Base-by-base conservation (phyloP, 2,329 filamentous ascomycete genomes). In the Ceratocystis huliohia region DNA sequence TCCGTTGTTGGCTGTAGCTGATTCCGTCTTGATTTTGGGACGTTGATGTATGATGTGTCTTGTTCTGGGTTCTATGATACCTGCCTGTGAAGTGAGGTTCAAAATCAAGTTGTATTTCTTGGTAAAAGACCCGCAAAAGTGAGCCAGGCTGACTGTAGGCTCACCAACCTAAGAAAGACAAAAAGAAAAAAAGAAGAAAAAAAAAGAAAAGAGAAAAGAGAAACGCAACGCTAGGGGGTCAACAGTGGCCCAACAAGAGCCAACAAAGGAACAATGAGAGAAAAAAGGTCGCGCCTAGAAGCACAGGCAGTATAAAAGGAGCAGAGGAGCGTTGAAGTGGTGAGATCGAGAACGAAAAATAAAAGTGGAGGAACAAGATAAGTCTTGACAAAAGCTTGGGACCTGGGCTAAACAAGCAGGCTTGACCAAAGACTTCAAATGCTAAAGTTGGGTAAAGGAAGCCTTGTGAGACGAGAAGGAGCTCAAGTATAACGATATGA, bases 291-390 rank as follows among this genome's bases (percentile, higher is more conserved):
- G 50, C 17, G 25, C 61, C 30, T 5, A 45, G 61, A 50, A 63
- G 61, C 61, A 63, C 61, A 33, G 45, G 61, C 62, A 64, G 46
- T 33, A 57, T 57, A 57, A 57, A 57, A 33, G 53, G 53, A 57
- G 25, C 53, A 57, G 53, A 57, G 53, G 53, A 57, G 53, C 53
- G 53, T 33, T 37, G 53, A 57, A 22, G 53, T 57, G 53, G 53
- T 57, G 53, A 57, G 53, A 33, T 57, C 28, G 28, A 50, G 62
- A 64, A 50, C 8, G 46, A 56, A 37, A 50, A 33, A 48, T 50
- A 64, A 48, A 50, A 46, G 46, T 46, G 22, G 46, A 33, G 28
- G 33, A 33, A 33, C 25, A 57, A n/a, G 53, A 33, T 28, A 33
- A n/a, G 53, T 57, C 13, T 13, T 57, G 17, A 28, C 53, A 57